A percentile compares a stretch with the other conserved stretches of the same genome.
Conservation (phyloP, 1,284 basidiomycete genomes). For the Neonothopanus nambi region DNA sequence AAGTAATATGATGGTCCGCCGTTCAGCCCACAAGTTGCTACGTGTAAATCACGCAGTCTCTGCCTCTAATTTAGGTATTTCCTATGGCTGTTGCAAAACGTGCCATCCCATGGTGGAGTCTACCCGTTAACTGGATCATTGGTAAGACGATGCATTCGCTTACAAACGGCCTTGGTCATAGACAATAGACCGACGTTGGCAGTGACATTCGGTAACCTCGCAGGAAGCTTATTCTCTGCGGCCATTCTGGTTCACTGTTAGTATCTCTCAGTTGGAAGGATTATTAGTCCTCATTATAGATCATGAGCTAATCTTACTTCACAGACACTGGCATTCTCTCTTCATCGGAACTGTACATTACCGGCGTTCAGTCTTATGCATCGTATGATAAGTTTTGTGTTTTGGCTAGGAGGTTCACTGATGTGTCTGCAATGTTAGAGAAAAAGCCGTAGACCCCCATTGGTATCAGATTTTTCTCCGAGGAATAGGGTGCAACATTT, state of each 20-base stretch:
- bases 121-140: slow-evolving; percentile 67
- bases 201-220: slow-evolving; percentile 75
- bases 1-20: slow-evolving; percentile 71
- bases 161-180: neutral
- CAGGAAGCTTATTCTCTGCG: slow-evolving; percentile 71
- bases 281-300: no score
- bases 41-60: no score
- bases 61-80: slow-evolving; percentile 50
- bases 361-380: slow-evolving; percentile 54
- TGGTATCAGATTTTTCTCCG: slow-evolving; percentile 78
- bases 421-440: slow-evolving; percentile 37
- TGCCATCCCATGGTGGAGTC: slow-evolving; percentile 66
- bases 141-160: slow-evolving; percentile 39
- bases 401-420: neutral
- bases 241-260: neutral
- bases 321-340: slow-evolving; percentile 60
- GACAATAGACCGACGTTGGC: no score
- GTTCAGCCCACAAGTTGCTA: no score
- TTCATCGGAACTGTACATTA: slow-evolving; percentile 54
- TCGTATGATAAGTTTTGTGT: slow-evolving; percentile 40
- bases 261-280: no score
- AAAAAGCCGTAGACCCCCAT: slow-evolving; percentile 61
- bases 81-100: slow-evolving; percentile 68
- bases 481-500: slow-evolving; percentile 80
- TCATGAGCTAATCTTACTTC: no score